phyloP scores from a whole-genome alignment of 2,329 filamentous ascomycete genomes.

The Neonectria ditissima region DNA sequence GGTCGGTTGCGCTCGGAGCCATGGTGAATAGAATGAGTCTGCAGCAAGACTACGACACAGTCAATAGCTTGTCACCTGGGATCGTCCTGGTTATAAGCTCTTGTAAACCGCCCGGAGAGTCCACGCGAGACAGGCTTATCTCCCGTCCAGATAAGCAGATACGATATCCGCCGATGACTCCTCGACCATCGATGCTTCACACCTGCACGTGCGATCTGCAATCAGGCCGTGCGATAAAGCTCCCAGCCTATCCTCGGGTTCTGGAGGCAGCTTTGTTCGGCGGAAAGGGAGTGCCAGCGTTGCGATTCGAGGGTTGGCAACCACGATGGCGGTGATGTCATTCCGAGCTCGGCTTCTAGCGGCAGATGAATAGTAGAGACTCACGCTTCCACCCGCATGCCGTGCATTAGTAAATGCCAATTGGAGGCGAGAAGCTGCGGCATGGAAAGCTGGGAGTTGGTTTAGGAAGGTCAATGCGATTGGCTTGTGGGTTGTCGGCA shows the following conservation, averaged over 20 bases:
- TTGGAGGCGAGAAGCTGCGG: not conserved
- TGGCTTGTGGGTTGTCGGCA: not conserved
- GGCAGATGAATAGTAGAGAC: too few relatives aligned
- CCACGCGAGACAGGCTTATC: constrained; percentile 19
- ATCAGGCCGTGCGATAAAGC: constrained; percentile 2
- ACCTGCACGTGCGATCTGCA: constrained; percentile 4
- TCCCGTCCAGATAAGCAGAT: constrained; percentile 23
- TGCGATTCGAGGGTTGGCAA: not conserved
- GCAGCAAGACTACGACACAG: not conserved
- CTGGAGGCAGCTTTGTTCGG: not conserved
- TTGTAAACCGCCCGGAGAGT: not conserved
- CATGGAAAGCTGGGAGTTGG: too few relatives aligned
- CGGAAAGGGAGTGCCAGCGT: not conserved
- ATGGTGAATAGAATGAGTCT: constrained; percentile 12
- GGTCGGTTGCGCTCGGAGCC: constrained; percentile 21
- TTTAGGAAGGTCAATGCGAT: too few relatives aligned
- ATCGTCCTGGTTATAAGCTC: not conserved
- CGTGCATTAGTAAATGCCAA: too few relatives aligned
- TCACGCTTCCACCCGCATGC: constrained; percentile 1
- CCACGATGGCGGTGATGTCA: not conserved
- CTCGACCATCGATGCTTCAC: constrained; percentile 11
- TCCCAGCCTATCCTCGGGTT: not conserved
- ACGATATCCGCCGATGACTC: constrained; percentile 24
- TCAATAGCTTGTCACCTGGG: not conserved
- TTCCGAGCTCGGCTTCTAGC: constrained; percentile 10